These are phyloP conservation scores for Starmerella lactis-condensi DNA, from an alignment of 805 yeast genomes.

Conservation along the genomic window DNA sequence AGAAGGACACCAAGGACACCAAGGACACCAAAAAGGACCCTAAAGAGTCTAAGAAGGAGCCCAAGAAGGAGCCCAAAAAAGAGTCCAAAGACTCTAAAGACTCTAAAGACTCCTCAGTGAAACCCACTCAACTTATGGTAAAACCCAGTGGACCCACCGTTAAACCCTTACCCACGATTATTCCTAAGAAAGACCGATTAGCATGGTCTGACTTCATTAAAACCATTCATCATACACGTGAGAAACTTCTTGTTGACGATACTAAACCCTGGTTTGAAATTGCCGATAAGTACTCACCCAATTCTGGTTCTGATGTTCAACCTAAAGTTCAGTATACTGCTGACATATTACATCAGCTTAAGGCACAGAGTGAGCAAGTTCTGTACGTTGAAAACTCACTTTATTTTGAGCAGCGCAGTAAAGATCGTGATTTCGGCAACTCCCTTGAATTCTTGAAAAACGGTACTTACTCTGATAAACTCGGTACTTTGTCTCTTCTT, in stretches of 20 bases:
- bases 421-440: slow-evolving; percentile 72
- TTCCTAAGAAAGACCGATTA: neutral
- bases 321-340: too few relatives aligned
- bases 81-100: slow-evolving; percentile 1
- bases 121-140: too few relatives aligned
- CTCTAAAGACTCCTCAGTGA: too few relatives aligned
- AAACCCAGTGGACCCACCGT: too few relatives aligned
- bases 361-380: too few relatives aligned
- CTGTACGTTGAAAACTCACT: slow-evolving; percentile 52
- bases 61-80: neutral
- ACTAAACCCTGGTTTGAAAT: slow-evolving; percentile 60
- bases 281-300: too few relatives aligned
- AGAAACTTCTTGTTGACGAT: slow-evolving; percentile 28
- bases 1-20: slow-evolving; percentile 1
- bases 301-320: too few relatives aligned
- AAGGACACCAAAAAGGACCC: slow-evolving; percentile 6
- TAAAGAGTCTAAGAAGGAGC: slow-evolving; percentile 8
- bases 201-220: slow-evolving; percentile 2
- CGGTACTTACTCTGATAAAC: slow-evolving; percentile 91
- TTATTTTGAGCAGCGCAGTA: slow-evolving; percentile 54
- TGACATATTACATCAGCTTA: too few relatives aligned
- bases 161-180: slow-evolving; percentile 2
- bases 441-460: slow-evolving; percentile 51
- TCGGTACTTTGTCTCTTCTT: slow-evolving; percentile 79
- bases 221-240: slow-evolving; percentile 5